Base-by-base conservation (phyloP, 306 rosid species). In the Arachis hypogaea region DNA sequence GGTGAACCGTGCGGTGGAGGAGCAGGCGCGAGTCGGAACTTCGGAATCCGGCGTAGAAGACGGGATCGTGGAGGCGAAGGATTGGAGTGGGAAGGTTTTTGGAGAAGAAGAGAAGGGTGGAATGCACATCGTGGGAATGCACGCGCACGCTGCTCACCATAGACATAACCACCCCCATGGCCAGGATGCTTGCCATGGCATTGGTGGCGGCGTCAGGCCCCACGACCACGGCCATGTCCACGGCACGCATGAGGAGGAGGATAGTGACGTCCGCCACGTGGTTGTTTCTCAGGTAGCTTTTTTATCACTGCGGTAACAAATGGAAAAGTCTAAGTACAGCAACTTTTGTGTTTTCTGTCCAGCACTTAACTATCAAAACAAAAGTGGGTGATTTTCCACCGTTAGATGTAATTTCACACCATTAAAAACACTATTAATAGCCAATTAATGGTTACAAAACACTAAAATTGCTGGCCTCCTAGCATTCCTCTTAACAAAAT, bases 41-140 rank as follows among this genome's bases (percentile, higher is more conserved):
- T 61, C 65, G 4, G 92, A 81, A 0, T 10, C 83, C 58, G 85
- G 72, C 1, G 7, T 47, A 16, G 97, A 86, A 36, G 40, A 77
- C 3, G 49, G 86, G 38, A 5, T 6, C 3, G 76, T 42, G 1
- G 91, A 73, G 43, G 62, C 14, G 12, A 52, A 52, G 29, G 58
- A 52, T 64, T 45, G 45, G 84, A 81, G 78, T 7, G 89, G 69
- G 56, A 87, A 80, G 14, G 88, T 94, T 49, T 94, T 94, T 52
- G 99, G 99, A 3, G 98, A 87, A 69, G 99, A 92, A 33, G 96
- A 90, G 8, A 85, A 90, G 38, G 99, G 99, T 2, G 96, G 93
- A 30, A 92, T 95, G 97, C 99, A 94, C 79, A 94, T 94, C 4
- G 96, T 92, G 7, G 99, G 99, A 12, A 92, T 95, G 89, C 99